phyloP scores from a whole-genome alignment of 73 alveolate species.

The Durusdinium trenchii region DNA sequence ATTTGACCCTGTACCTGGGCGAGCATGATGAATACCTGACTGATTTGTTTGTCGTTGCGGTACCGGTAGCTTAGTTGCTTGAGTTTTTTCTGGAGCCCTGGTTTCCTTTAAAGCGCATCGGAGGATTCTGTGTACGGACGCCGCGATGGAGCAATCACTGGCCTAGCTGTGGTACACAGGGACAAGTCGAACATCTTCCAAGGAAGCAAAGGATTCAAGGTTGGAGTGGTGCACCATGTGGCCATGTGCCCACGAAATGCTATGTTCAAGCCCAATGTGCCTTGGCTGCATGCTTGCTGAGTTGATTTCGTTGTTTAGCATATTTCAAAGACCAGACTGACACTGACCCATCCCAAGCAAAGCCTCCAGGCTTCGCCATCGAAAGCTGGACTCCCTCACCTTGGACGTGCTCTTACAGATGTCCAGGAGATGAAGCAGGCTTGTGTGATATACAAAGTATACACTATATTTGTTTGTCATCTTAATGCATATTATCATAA shows the following conservation, averaged over 20 bases:
- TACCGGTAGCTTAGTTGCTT: background rate
- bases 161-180: background rate
- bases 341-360: no score
- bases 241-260: background rate
- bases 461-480: no score
- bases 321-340: no score
- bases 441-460: no score
- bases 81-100: background rate
- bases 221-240: background rate
- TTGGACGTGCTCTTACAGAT: background rate
- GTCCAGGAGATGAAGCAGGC: background rate
- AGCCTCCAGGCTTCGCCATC: background rate
- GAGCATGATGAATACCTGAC: background rate
- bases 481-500: no score
- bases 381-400: background rate
- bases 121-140: background rate
- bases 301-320: no score
- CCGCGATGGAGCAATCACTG: background rate
- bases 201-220: background rate
- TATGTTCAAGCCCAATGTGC: background rate
- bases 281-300: background rate
- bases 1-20: background rate
- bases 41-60: background rate
- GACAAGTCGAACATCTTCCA: background rate
- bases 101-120: background rate